Base-by-base conservation (phyloP, 73 alveolate genomes). In the Paramecium tetraurelia region DNA sequence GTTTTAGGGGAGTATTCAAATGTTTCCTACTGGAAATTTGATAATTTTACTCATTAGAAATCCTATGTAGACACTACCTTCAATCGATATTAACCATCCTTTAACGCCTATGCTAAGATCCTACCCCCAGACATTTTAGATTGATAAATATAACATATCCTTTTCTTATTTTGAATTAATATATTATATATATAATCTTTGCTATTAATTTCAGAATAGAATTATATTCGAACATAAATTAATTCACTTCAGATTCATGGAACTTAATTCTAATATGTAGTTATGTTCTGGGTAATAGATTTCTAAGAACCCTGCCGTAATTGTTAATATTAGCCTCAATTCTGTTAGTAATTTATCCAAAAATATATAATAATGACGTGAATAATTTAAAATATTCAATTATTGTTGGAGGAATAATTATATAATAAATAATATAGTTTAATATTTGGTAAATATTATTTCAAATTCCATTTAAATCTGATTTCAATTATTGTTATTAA, bases 1-100 rank as follows among this genome's bases (percentile, higher is more conserved):
- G 86, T 72, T 36, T 72, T 72, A 43, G 59, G 86, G 1, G 86
- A 72, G 2, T 63, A 63, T n/a, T 63, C 84, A 63, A 72, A 36
- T 72, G 57, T 21, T 36, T 3, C 86, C 1, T 72, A 72, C 20
- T 72, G 86, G 86, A 72, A 72, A 72, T 72, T 72, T 18, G 86
- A 72, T 72, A 63, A 33, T 33, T 31, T 27, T n/a, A 63, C 84
- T 33, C 84, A 63, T 33, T 12, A 33, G 46, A 31, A 3, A 33
- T 63, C 84, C 3, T 33, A 31, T 63, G 84, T 63, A 16, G 59
- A 72, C 18, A 29, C 53, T 4, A 35, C 59, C 4, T 35, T 40
- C n/a, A 72, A 35, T 31, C 22, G 63, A 14, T 29, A 72, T 72
- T 40, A 40, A 38, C 59, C 86, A n/a, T 72, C 53, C 11, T 72